A percentile compares a stretch with the other conserved stretches of the same genome.
phyloP scores from a whole-genome alignment of 352 stramenopile species.

The Globisporangium viniferum region DNA sequence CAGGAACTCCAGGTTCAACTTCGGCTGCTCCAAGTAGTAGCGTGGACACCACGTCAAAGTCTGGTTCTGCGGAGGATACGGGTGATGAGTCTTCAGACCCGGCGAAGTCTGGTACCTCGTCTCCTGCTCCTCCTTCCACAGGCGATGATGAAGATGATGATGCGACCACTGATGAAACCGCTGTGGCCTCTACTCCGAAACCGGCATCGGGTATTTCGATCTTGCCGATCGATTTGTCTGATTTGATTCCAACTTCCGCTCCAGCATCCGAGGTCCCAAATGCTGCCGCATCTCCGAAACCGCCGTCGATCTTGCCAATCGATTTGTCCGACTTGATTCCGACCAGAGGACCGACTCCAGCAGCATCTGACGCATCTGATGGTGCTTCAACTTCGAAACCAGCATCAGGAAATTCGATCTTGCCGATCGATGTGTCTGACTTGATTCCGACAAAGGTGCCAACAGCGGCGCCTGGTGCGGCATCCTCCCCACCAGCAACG shows the following conservation, averaged over 20 bases:
- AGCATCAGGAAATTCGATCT: neutral
- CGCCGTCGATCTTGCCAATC: too few species aligned
- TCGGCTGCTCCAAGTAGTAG: neutral
- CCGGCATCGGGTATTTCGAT: neutral
- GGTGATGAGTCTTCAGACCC: neutral
- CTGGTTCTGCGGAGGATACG: neutral
- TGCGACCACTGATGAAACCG: neutral
- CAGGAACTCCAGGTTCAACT: neutral
- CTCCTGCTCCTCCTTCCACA: neutral
- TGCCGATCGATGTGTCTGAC: neutral
- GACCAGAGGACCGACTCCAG: too few species aligned
- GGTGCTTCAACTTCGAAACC: neutral
- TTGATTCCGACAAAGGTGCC: neutral
- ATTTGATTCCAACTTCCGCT: neutral
- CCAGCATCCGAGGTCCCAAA: neutral
- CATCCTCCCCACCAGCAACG: neutral
- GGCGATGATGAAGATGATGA: neutral
- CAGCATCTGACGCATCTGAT: too few species aligned
- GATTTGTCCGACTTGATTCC: too few species aligned
- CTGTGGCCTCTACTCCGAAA: neutral
- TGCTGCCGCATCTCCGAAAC: too few species aligned
- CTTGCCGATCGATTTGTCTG: neutral
- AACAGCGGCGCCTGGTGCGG: neutral
- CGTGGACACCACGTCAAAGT: neutral
- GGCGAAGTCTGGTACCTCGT: neutral